Base-by-base conservation (phyloP, 2,329 filamentous ascomycete genomes). In the Fusarium luffae region DNA sequence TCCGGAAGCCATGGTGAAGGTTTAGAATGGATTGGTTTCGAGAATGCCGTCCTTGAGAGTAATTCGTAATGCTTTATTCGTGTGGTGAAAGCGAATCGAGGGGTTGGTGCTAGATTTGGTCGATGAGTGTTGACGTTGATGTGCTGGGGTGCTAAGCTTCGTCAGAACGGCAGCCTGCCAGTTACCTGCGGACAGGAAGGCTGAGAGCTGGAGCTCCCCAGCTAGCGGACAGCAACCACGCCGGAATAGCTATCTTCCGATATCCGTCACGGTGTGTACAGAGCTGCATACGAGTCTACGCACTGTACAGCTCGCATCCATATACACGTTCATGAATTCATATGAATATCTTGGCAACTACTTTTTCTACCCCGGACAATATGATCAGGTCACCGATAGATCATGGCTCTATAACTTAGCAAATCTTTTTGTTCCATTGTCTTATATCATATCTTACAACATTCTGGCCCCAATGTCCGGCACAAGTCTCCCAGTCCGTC, bases 1-100 rank as follows among this genome's bases (percentile, higher is more conserved):
- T 84, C 95, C 95, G 77, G 94, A 97, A 82, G 94, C 92, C 93
- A 97, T 90, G 75, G 42, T 76, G 66, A 58, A 72, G 56, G 32
- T 59, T 51, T 41, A 40, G 30, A 44, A 30, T 43, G 58, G 30
- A 42, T 28, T 43, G 28, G 30, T 37, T 55, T 49, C 32, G 30
- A 48, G 14, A 32, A 30, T 11, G 14, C 43, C 14, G 25, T 43
- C 32, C n/a, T 50, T 44, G 42, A 27, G 49, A 48, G 32, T 43
- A 49, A 13, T 59, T 46, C n/a, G 44, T 47, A 14, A 32, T 58
- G 44, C 11, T 47, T 48, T 56, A 55, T 70, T 54, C 37, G 48
- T 54, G 54, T 58, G 65, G 58, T 59, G 41, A 34, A 55, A 60
- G 66, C 49, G 49, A 34, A 59, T 68, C 56, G 68, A 56, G 59